Percentiles rank a stretch among this genome's conserved stretches.
Evolutionary conservation across 78 protist species (phyloP).

Genomic region (Guillardia theta): DNA sequence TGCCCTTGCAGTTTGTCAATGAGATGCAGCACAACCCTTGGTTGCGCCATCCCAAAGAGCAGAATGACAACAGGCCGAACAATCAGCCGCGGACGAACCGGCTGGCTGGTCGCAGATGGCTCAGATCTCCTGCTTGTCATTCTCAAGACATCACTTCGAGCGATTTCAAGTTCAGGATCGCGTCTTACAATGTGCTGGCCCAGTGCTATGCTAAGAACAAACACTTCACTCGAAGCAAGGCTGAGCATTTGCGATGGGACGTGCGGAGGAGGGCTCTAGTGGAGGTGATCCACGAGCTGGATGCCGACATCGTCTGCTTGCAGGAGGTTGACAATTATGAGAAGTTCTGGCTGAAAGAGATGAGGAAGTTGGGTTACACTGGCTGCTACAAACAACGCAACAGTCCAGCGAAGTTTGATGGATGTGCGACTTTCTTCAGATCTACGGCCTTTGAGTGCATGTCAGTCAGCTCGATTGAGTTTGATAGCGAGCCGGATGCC

Average conservation of each 20-base stretch:
- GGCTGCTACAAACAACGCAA: conserved; percentile 4
- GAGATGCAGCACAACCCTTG: too few relatives aligned
- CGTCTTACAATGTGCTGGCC: conserved; percentile 17
- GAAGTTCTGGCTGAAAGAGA: not conserved
- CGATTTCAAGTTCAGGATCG: not conserved
- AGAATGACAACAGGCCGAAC: too few relatives aligned
- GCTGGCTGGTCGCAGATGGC: not conserved
- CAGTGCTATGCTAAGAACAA: not conserved
- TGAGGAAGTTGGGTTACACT: not conserved
- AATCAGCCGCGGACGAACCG: too few relatives aligned
- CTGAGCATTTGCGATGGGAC: conserved; percentile 20
- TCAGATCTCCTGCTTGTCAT: not conserved
- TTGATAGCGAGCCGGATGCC: not conserved
- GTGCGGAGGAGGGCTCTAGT: not conserved
- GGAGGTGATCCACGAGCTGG: not conserved
- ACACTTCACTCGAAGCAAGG: not conserved
- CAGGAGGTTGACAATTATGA: conserved; percentile 16
- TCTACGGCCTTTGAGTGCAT: not conserved
- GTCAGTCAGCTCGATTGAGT: not conserved
- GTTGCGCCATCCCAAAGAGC: too few relatives aligned
- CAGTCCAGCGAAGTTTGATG: not conserved
- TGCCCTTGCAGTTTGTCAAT: too few relatives aligned
- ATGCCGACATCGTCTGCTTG: not conserved
- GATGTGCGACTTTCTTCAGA: not conserved
- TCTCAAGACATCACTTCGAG: not conserved